Conservation (phyloP, 2,329 filamentous ascomycete species). For the Xylariaceae sp. region DNA sequence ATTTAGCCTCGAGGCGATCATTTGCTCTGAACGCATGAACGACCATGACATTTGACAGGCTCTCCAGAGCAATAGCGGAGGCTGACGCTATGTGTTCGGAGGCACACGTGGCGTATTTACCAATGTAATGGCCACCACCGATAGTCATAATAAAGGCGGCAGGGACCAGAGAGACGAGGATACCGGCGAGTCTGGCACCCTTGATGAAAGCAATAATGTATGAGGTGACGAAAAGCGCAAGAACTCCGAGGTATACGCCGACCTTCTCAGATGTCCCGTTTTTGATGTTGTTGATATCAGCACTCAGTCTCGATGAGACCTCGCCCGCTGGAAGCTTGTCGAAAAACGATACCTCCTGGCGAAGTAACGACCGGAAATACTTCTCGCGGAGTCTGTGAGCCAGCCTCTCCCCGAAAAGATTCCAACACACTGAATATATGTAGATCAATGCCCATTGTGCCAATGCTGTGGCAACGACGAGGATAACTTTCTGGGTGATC, state of each 20-base stretch:
- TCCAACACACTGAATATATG: slow-evolving; percentile 55
- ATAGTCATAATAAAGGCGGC: slow-evolving; percentile 54
- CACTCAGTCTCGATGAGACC: slow-evolving; percentile 53
- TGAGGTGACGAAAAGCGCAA: slow-evolving; percentile 58
- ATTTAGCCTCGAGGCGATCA: slow-evolving; percentile 47
- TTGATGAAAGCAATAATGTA: slow-evolving; percentile 61
- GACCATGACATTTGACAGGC: slow-evolving; percentile 48
- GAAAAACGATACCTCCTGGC: slow-evolving; percentile 56
- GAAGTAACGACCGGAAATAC: slow-evolving; percentile 51
- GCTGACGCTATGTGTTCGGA: slow-evolving; percentile 46
- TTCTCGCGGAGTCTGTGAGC: slow-evolving; percentile 52
- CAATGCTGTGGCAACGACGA: slow-evolving; percentile 57
- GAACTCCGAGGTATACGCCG: slow-evolving; percentile 51
- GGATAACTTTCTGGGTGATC: slow-evolving; percentile 50
- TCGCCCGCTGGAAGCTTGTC: slow-evolving; percentile 54
- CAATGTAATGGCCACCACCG: slow-evolving; percentile 46
- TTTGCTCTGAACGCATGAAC: slow-evolving; percentile 55
- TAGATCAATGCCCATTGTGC: slow-evolving; percentile 56
- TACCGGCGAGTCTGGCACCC: slow-evolving; percentile 52
- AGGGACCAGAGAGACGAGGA: slow-evolving; percentile 53
- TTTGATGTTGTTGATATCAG: slow-evolving; percentile 57
- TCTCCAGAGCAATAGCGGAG: slow-evolving; percentile 53
- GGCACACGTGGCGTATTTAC: slow-evolving; percentile 42
- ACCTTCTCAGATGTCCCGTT: slow-evolving; percentile 60
- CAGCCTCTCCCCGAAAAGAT: slow-evolving; percentile 52